Base-by-base conservation (phyloP, 352 stramenopile genomes). In the Peronospora farinosa region DNA sequence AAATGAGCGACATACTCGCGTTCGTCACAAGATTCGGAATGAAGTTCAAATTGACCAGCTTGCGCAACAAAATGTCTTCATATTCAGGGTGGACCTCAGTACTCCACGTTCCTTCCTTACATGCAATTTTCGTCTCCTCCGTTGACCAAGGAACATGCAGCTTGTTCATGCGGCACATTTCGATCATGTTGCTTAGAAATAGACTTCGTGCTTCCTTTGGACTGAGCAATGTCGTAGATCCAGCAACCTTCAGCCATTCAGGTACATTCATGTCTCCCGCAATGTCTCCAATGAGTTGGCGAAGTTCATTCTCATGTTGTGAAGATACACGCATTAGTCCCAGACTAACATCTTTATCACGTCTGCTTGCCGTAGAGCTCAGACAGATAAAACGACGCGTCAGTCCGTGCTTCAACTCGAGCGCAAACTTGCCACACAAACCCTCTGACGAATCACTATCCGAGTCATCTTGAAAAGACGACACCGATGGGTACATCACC, bases 111-210 rank as follows among this genome's bases (percentile, higher is more conserved):
- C 83, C 83, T 69, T 92, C 83, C 51, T 94, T 94, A 58, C 83
- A 94, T 1, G 70, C 83, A 51, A 92, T 70, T 54, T 74, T 78
- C 6, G 83, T 92, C 54, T 94, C 83, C 67, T 91, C 83, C 0
- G 83, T 92, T 23, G 83, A 94, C 83, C 79, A 92, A 7, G 78
- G 77, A 27, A 94, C 72, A 43, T 94, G 83, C 19, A 92, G 47
- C 53, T 92, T 90, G 67, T 92, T 94, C 76, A 92, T 87, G 7
- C 78, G 74, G 33, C 79, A 90, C 78, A 94, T 90, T 45, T 94
- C 83, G 43, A 94, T 83, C 66, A 94, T 68, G 43, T 94, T 94
- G 55, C 76, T 80, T 38, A 94, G 32, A 47, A 91, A 90, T 25
- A 94, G 42, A 41, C 78, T 94, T 42, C 83, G 62, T 19, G 75